Evolutionary conservation across 2,329 filamentous ascomycete species (phyloP).

Genomic region (Fusarium torulosum): DNA sequence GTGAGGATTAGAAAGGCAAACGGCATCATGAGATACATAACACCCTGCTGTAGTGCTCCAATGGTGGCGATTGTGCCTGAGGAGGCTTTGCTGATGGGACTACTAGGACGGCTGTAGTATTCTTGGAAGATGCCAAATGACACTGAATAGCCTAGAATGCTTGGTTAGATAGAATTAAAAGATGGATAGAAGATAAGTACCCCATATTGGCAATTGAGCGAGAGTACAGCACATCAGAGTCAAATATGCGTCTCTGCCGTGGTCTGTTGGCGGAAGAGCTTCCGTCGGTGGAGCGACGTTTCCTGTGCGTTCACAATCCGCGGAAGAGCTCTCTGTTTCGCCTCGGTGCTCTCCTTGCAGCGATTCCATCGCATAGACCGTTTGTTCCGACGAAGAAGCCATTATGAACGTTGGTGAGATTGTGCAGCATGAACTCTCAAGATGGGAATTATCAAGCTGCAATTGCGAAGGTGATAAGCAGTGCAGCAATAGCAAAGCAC

Average conservation of each 20-base stretch:
- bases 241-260: constrained; percentile 47
- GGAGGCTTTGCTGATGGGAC: constrained; percentile 58
- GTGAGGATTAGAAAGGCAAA: constrained; percentile 61
- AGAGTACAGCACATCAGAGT: constrained; percentile 51
- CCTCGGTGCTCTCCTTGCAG: not conserved
- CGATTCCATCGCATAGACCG: not conserved
- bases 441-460: not conserved
- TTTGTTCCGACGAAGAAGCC: not conserved
- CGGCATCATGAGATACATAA: constrained; percentile 66
- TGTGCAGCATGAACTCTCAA: no score
- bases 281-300: not conserved
- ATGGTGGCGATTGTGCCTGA: constrained; percentile 43
- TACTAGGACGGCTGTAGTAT: constrained; percentile 71
- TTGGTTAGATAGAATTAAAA: not conserved
- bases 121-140: constrained; percentile 76
- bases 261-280: constrained; percentile 47
- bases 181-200: not conserved
- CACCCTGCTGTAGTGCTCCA: constrained; percentile 50
- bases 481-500: not conserved
- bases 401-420: not conserved
- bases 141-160: constrained; percentile 46
- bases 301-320: not conserved
- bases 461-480: no score
- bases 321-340: not conserved
- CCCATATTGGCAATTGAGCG: constrained; percentile 51